Evolutionary conservation across 345 rosid genomes (phyloP), one percentile per base, ranked within the genome.

Genomic region (Acer campestre): DNA sequence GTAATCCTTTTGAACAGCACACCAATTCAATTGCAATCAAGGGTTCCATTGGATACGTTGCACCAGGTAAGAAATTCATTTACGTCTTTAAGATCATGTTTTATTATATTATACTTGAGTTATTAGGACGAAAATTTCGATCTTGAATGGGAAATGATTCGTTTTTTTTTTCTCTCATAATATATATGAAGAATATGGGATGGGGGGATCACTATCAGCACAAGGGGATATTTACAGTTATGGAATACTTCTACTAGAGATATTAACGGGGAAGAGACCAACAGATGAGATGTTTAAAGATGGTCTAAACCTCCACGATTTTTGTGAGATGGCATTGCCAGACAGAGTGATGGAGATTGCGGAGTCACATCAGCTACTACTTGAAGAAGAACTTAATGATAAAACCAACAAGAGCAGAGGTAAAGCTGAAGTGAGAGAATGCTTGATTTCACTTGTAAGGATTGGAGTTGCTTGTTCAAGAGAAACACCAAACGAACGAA

Each of bases 1-100:
- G n/a, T n/a, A n/a, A n/a, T n/a, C n/a, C n/a, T n/a, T n/a, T n/a
- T n/a, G n/a, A n/a, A n/a, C n/a, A n/a, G n/a, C n/a, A n/a, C n/a
- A n/a, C n/a, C n/a, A n/a, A n/a, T n/a, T n/a, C n/a, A n/a, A n/a
- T n/a, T n/a, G n/a, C n/a, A n/a, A n/a, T n/a, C n/a, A n/a, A n/a
- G n/a, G n/a, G n/a, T n/a, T n/a, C n/a, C n/a, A 31, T 77, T 7
- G 83, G 83, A 4, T 79, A 79, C 16, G 25, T 74, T 53, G 61
- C 80, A 12, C 82, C 76, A 40, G 85, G 82, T 70, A 22, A 35
- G 44, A 40, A 40, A 40, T 40, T 40, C 44, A 7, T 51, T 27
- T 23, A 13, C 31, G 0, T 23, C 12, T 16, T 27, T 73, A 18
- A 7, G 0, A 22, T 40, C 12, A n/a, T 3, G 13, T 73, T 22